Evolutionary conservation across 129 eudicot species (phyloP), one percentile per base, ranked within the genome.

Genomic region (Chrysanthemum lavandulifolium): DNA sequence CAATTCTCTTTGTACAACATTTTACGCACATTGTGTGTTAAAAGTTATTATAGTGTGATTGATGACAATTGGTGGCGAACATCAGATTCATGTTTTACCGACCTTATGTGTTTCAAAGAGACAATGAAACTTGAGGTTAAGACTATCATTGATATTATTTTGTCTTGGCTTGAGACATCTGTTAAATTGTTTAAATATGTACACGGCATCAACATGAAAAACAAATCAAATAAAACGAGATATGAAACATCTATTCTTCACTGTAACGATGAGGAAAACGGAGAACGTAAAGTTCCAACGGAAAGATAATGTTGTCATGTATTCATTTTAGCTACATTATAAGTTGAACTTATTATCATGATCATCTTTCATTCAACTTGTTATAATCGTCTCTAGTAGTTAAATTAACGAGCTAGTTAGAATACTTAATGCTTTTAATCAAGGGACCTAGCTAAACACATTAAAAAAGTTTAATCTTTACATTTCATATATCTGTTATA

Each of bases 41-140:
- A 52, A 70, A 52, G 51, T n/a, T 14, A 11, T 23, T 25, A 10
- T 31, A 18, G 16, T 11, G 40, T 53, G 2, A 54, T 31, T 16
- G 48, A 21, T 54, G 57, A 75, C 16, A 25, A 66, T 14, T 40
- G 21, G 49, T 43, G 67, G 61, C 4, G 73, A 47, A 67, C 13
- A 67, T 66, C 50, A 15, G 33, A 5, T 53, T 23, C 62, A 16
- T 59, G 40, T 68, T 76, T 58, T 67, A 68, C 61, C 50, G 69
- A 13, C 80, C 75, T 59, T 76, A 57, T 67, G 47, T 15, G 21
- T 21, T 45, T 76, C 69, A 68, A 76, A 68, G 74, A 60, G 80
- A 69, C 69, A 68, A 40, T 7, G 40, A 66, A 76, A 23, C 9
- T 0, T 68, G 49, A 76, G 33, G 47, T 4, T 49, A 31, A 58